A percentile compares a stretch with the other conserved stretches of the same genome.
Conservation (phyloP, 805 yeast genomes). For the Candida yuanshanica region DNA sequence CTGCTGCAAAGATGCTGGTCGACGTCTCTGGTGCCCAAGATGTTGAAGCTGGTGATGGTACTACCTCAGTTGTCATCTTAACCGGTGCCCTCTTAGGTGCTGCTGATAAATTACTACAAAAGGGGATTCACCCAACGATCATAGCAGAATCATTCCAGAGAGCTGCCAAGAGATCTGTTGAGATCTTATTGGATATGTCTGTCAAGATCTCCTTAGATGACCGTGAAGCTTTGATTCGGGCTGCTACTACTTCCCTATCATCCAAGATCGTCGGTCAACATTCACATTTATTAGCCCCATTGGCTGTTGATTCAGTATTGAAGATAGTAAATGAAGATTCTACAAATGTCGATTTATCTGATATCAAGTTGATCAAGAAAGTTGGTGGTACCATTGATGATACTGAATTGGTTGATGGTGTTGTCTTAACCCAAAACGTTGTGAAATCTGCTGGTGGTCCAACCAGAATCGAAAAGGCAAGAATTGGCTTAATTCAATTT, state of each 20-base stretch:
- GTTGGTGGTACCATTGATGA: constrained; percentile 98
- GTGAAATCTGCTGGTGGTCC: constrained; percentile 94
- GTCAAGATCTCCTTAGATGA: constrained; percentile 73
- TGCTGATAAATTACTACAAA: constrained; percentile 81
- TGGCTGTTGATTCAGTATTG: constrained; percentile 90
- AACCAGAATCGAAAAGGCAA: constrained; percentile 87
- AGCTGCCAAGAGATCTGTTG: constrained; percentile 76
- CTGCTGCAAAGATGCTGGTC: constrained; percentile 97
- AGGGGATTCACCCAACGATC: constrained; percentile 93
- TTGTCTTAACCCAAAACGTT: constrained; percentile 86
- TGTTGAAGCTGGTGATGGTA: constrained; percentile 99
- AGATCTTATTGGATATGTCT: constrained; percentile 80
- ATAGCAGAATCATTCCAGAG: constrained; percentile 94
- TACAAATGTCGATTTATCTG: constrained; percentile 75
- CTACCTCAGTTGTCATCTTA: constrained; percentile 93
- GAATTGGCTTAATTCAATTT: constrained; percentile 80
- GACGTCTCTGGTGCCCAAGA: constrained; percentile 98
- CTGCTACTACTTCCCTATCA: constrained; percentile 90
- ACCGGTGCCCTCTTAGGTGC: constrained; percentile 95
- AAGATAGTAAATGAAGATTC: constrained; percentile 59
- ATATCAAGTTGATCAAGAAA: constrained; percentile 85
- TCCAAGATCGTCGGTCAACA: constrained; percentile 95
- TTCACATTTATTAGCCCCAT: constrained; percentile 79
- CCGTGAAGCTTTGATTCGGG: constrained; percentile 77
- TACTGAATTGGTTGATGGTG: constrained; percentile 88